Base-by-base conservation (phyloP, 352 stramenopile species). In the Phytophthora hybrid region DNA sequence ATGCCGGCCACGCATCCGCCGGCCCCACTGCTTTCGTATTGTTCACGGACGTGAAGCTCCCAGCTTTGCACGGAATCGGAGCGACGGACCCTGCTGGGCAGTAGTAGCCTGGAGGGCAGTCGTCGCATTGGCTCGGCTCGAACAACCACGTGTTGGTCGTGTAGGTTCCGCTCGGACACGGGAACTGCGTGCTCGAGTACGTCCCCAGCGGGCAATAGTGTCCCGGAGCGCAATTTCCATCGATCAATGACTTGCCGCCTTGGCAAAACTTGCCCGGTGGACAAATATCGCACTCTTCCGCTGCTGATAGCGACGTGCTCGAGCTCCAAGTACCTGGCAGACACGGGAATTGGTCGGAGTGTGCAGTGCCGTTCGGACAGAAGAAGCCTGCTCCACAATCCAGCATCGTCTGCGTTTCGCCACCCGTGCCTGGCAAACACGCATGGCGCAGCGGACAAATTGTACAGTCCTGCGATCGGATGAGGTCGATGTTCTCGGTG, bases 171-270 rank as follows among this genome's bases (percentile, higher is more conserved):
- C 79, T 90, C 21, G 91, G 91, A 49, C 94, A 98, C 13, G 90
- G 92, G 46, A 88, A 97, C 47, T 87, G 80, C 6, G 80, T 91
- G 6, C 80, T 68, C 0, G 80, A 87, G 7, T 80, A 72, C 2
- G 94, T 97, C 14, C 81, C 84, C 16, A 96, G 76, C 11, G 92
- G 93, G 71, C 95, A 98, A 65, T 97, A 98, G 70, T 98, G 79
- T 0, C 95, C 95, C 0, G 90, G 58, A 41, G 82, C 85, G 68
- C 89, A 96, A 39, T 61, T 77, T 13, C 88, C 89, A 56, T 96
- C 89, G 37, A 95, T 84, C 51, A 79, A 87, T 1, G 83, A 87
- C 37, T 94, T 95, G 5, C 82, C 90, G 19, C 91, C 93, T 41
- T 83, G 76, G 59, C 95, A 98, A 71, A 96, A 98, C 59, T 85